Conservation (phyloP, 2,329 filamentous ascomycete genomes). For the Nemania sp. region DNA sequence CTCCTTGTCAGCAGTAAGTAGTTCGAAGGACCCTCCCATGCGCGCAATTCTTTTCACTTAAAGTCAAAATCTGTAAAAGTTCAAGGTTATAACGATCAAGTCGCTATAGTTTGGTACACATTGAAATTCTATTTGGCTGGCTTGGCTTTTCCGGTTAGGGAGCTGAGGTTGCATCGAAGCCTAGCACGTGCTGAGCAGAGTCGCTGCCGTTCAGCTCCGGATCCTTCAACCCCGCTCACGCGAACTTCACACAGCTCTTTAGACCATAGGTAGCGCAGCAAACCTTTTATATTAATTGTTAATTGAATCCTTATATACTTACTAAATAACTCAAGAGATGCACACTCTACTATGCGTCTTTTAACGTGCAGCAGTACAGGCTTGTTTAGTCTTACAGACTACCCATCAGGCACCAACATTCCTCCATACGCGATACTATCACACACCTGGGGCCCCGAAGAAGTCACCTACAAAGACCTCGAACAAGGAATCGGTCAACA, state of each 20-base stretch:
- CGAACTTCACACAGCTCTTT: neutral
- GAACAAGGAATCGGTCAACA: neutral
- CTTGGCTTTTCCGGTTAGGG: too few species aligned
- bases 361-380: neutral
- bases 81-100: too few species aligned
- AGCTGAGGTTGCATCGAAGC: too few species aligned
- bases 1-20: too few species aligned
- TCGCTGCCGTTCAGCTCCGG: too few species aligned
- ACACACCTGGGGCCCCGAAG: constrained; percentile 13
- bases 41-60: too few species aligned
- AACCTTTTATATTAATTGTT: neutral
- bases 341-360: neutral
- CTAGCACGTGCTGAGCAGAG: too few species aligned
- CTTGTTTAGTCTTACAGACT: neutral
- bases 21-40: too few species aligned
- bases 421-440: constrained; percentile 13
- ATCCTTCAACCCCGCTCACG: neutral
- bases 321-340: neutral
- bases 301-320: neutral
- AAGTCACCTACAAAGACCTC: constrained; percentile 12
- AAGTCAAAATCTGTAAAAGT: too few species aligned
- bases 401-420: neutral
- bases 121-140: too few species aligned
- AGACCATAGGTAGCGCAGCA: neutral
- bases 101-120: too few species aligned